Conservation (phyloP, 352 stramenopile genomes). For the Hyaloperonospora arabidopsidis region DNA sequence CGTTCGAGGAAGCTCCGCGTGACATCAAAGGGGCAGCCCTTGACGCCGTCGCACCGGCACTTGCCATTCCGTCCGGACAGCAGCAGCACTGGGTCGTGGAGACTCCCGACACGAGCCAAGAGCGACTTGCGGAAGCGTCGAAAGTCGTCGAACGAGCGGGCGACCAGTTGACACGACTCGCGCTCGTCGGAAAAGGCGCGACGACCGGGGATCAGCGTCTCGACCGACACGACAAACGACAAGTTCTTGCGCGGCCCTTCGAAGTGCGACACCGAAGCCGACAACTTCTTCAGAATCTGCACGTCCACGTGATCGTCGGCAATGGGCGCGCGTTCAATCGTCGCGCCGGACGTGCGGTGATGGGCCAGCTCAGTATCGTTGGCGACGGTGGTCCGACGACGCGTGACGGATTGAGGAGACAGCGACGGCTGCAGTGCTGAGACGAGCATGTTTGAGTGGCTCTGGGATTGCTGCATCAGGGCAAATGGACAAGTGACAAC, state of each 20-base stretch:
- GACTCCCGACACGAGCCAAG: constrained; percentile 45
- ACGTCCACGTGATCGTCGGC: constrained; percentile 46
- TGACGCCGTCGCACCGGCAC: constrained; percentile 47
- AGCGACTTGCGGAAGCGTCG: constrained; percentile 68
- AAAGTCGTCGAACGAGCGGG: constrained; percentile 75
- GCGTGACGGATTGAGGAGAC: constrained; percentile 35
- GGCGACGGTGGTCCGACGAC: constrained; percentile 31
- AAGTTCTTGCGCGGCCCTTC: constrained; percentile 61
- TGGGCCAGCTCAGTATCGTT: constrained; percentile 29
- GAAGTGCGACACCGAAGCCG: constrained; percentile 61
- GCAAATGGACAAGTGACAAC: too few relatives aligned
- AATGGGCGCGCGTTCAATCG: constrained; percentile 35
- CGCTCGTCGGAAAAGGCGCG: constrained; percentile 52
- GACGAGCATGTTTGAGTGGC: constrained; percentile 30
- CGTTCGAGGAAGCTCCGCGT: constrained; percentile 65
- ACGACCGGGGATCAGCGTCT: constrained; percentile 54
- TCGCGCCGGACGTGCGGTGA: constrained; percentile 17
- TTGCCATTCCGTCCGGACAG: constrained; percentile 34
- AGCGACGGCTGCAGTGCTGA: constrained; percentile 34
- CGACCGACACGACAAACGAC: constrained; percentile 73
- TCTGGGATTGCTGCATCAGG: constrained; percentile 8
- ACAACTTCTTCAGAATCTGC: constrained; percentile 76
- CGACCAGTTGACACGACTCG: constrained; percentile 60
- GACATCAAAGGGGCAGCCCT: constrained; percentile 63
- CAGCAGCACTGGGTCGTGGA: constrained; percentile 32